Evolutionary conservation across 306 rosid genomes (phyloP).

Genomic region (Sesbania bispinosa): DNA sequence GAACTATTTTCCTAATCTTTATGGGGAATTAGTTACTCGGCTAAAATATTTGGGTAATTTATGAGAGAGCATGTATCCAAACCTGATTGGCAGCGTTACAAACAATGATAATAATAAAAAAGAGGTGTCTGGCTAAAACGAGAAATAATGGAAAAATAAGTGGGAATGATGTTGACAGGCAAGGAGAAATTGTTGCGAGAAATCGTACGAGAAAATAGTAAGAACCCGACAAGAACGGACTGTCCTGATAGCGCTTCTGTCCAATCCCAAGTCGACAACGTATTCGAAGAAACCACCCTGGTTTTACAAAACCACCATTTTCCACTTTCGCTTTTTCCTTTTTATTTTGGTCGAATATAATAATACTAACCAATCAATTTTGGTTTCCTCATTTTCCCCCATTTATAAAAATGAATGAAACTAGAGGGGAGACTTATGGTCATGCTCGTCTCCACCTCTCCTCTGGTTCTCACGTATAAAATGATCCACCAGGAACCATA

Average conservation of each 20-base stretch:
- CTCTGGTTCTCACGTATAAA: background rate
- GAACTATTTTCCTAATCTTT: too few species aligned
- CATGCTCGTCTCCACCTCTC: background rate
- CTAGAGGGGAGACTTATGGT: background rate
- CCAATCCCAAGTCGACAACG: conserved; percentile 42
- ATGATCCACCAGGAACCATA: background rate
- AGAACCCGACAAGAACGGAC: conserved; percentile 13
- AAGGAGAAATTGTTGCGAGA: background rate
- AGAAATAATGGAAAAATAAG: too few species aligned
- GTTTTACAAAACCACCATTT: conserved; percentile 1
- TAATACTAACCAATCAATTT: conserved; percentile 2
- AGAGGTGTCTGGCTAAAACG: too few species aligned
- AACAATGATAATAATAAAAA: too few species aligned
- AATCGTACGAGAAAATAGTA: background rate
- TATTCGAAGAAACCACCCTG: conserved; percentile 7
- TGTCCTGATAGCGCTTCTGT: background rate
- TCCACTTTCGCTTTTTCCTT: background rate
- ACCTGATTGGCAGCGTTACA: too few species aligned
- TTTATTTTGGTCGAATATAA: conserved; percentile 1
- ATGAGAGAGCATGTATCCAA: too few species aligned
- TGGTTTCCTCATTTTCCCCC: background rate
- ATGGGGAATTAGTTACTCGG: too few species aligned
- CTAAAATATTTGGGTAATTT: too few species aligned
- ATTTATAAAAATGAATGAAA: background rate
- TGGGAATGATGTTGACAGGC: too few species aligned